A percentile compares a stretch with the other conserved stretches of the same genome.
Conservation (phyloP, 2,329 filamentous ascomycete genomes). For the Xylariales sp. region DNA sequence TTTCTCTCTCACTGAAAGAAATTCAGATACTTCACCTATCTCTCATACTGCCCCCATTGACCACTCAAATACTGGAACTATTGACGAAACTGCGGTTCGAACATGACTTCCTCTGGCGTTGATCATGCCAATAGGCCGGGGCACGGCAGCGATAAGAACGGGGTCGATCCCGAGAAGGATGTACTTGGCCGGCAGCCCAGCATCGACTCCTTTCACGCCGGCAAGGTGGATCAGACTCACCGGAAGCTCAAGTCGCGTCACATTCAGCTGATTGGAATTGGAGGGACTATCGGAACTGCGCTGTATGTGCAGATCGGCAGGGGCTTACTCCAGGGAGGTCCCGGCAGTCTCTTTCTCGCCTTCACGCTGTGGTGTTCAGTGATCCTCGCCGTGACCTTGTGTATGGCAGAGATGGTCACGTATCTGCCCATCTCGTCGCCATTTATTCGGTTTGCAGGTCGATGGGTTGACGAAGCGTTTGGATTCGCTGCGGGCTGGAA, state of each 20-base stretch:
- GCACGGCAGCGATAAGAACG: constrained; percentile 7
- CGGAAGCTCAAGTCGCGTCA: constrained; percentile 51
- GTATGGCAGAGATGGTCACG: constrained; percentile 71
- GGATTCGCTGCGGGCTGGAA: constrained; percentile 71
- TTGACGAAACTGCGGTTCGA: too few relatives aligned
- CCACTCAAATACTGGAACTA: too few relatives aligned
- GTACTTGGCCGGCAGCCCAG: constrained; percentile 13
- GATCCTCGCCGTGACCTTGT: constrained; percentile 55
- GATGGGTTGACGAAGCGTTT: constrained; percentile 71
- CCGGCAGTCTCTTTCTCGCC: constrained; percentile 52
- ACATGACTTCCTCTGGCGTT: constrained; percentile 17
- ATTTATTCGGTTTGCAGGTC: constrained; percentile 72
- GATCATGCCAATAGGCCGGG: constrained; percentile 9
- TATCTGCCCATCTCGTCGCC: constrained; percentile 73
- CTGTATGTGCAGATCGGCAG: constrained; percentile 57
- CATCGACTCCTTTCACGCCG: constrained; percentile 9
- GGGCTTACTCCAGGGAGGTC: constrained; percentile 54
- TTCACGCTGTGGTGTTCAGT: constrained; percentile 59
- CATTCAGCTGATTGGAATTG: constrained; percentile 58
- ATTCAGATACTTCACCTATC: not conserved
- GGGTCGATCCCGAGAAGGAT: constrained; percentile 15
- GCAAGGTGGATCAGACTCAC: constrained; percentile 39
- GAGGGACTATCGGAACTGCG: constrained; percentile 60
- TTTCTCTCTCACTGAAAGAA: constrained; percentile 17
- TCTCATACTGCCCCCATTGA: too few relatives aligned